A percentile compares a stretch with the other conserved stretches of the same genome.
These are phyloP conservation scores for Aureococcus anophagefferens DNA, from an alignment of 108 stramenopile species.

Conservation along the genomic window DNA sequence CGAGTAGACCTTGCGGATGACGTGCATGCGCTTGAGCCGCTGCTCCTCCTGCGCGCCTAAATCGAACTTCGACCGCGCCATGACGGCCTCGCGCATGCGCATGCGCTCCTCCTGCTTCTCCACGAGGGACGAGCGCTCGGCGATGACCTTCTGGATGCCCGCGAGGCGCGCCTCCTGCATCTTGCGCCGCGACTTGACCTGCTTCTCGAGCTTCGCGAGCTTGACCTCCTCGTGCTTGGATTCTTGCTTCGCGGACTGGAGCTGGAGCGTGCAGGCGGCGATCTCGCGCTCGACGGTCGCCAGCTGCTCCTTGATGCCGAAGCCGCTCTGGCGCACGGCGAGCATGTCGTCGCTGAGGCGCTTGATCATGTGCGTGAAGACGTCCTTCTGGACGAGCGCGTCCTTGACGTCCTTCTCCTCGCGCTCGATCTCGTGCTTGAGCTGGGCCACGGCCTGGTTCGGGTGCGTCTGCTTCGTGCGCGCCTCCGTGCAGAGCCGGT, in stretches of 20 bases:
- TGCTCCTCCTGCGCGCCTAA: constrained; percentile 30
- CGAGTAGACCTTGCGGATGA: constrained; percentile 35
- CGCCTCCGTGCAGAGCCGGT: neutral
- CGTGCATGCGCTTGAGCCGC: constrained; percentile 24
- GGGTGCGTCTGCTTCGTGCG: neutral
- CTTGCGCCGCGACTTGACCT: neutral
- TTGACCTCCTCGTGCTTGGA: constrained; percentile 4
- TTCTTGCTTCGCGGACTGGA: constrained; percentile 1
- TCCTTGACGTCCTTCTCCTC: neutral
- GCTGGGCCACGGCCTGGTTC: neutral
- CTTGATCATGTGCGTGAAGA: constrained; percentile 12
- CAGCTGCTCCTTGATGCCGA: neutral
- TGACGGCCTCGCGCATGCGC: constrained; percentile 2
- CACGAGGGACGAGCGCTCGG: constrained; percentile 2
- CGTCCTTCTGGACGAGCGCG: neutral
- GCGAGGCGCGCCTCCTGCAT: constrained; percentile 1
- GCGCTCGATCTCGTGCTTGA: neutral
- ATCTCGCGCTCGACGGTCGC: neutral
- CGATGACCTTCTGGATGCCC: constrained; percentile 2
- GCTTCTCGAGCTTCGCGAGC: neutral
- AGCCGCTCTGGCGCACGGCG: neutral
- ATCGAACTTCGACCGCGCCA: constrained; percentile 12
- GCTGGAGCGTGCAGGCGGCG: neutral
- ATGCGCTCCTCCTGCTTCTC: constrained; percentile 7
- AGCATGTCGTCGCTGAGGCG: constrained; percentile 3